Conservation (phyloP, 129 eudicot species). For the Lonicera japonica region DNA sequence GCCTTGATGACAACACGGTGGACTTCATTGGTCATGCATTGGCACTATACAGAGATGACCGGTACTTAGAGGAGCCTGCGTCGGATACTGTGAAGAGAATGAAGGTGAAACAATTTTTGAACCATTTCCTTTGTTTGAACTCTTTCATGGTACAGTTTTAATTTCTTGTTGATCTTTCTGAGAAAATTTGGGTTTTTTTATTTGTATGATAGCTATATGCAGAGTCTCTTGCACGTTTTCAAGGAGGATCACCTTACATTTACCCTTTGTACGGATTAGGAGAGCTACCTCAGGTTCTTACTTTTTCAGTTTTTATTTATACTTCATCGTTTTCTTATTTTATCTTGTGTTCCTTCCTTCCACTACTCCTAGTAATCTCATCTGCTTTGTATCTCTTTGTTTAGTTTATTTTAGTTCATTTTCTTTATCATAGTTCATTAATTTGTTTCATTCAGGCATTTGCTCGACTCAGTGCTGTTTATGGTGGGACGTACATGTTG, state of each 20-base stretch:
- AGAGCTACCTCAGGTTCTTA: constrained; percentile 63
- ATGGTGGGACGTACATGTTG: constrained; percentile 97
- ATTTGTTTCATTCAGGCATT: constrained; percentile 52
- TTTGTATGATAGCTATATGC: constrained; percentile 43
- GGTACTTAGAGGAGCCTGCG: constrained; percentile 84
- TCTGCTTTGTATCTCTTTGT: background rate
- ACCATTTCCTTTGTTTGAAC: background rate
- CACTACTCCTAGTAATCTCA: background rate
- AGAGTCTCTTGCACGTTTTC: constrained; percentile 69
- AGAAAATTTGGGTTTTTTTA: background rate
- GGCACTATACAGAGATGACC: constrained; percentile 95
- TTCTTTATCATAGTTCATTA: background rate
- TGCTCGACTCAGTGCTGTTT: constrained; percentile 98
- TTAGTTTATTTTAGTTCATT: background rate
- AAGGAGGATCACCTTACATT: constrained; percentile 75
- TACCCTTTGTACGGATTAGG: constrained; percentile 68
- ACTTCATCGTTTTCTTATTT: background rate
- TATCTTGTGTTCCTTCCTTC: background rate
- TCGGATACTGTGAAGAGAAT: constrained; percentile 87
- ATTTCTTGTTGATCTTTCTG: background rate
- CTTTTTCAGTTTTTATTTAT: background rate
- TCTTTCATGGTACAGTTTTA: background rate
- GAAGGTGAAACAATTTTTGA: constrained; percentile 42
- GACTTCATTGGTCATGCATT: constrained; percentile 92
- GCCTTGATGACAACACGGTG: constrained; percentile 93